Conservation (phyloP, 2,329 filamentous ascomycete species). For the Fusarium subtropicale region DNA sequence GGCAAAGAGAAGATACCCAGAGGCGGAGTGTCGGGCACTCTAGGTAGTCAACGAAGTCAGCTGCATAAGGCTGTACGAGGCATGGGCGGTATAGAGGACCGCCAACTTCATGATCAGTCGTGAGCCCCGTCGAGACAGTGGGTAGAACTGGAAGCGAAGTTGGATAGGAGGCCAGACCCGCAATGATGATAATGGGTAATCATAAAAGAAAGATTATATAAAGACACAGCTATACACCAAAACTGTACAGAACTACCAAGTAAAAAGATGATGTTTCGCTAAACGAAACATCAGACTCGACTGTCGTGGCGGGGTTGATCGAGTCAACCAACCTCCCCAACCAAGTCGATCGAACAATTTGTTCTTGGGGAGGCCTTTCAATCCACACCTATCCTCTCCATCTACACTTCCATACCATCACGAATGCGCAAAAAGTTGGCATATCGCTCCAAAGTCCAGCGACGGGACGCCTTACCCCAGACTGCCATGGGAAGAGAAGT, state of each 20-base stretch:
- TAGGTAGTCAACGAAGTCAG: not conserved
- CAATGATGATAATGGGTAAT: accelerated
- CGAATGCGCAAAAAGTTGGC: slow-evolving; percentile 60
- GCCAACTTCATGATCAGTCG: not conserved
- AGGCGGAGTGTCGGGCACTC: not conserved
- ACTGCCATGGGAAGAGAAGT: slow-evolving; percentile 65
- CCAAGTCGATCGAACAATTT: not conserved
- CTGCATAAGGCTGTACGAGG: not conserved
- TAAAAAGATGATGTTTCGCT: not conserved
- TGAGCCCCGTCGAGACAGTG: not conserved
- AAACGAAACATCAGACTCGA: not conserved
- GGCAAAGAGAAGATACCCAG: not conserved
- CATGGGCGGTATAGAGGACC: not conserved
- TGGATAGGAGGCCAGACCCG: accelerated
- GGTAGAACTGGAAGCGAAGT: not conserved
- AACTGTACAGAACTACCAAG: not conserved
- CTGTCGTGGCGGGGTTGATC: not conserved
- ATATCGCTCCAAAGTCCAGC: slow-evolving; percentile 61
- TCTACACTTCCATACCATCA: slow-evolving; percentile 53
- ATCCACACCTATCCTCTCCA: not conserved
- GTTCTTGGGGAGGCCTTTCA: not conserved
- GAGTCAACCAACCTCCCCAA: not conserved
- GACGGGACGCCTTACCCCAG: slow-evolving; percentile 62
- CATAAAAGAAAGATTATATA: not conserved
- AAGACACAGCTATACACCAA: not conserved